Evolutionary conservation across 2,329 filamentous ascomycete species (phyloP), one percentile per base, ranked within the genome.

Genomic region (Fusarium nurragi): DNA sequence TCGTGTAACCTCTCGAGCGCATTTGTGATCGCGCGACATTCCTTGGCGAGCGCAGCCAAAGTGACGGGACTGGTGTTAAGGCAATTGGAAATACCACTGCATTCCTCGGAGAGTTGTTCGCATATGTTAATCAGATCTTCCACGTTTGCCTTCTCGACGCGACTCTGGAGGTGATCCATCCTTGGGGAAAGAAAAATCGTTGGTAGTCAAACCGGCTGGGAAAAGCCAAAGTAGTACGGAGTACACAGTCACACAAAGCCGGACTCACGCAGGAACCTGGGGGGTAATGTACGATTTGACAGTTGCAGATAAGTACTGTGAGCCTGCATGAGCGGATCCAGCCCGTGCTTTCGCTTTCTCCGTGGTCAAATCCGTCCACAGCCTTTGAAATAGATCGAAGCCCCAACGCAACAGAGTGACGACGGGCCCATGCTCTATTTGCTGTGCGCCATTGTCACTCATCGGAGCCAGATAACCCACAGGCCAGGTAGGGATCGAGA

Each of bases 21-120:
- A 60, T 64, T 56, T 53, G 70, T 69, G 22, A 72, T 69, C 10
- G 70, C 70, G 18, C 67, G 57, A 41, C 67, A 69, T 46, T 72
- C 70, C 43, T 72, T 72, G 26, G 67, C 60, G 22, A 72, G 65
- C 8, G 67, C 53, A 25, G 70, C 66, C 30, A 72, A 54, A 30
- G 55, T 65, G 37, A 72, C 70, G 9, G 70, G 70, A n/a, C 67
- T 69, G 16, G 70, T 72, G 39, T 72, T 72, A 28, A 72, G 69
- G 38, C 62, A 71, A 39, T 71, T 72, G 46, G 70, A 68, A 30
- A 72, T 60, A 45, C 54, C 55, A 43, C 48, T 67, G 60, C 67
- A 72, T 37, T 72, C 70, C 13, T 64, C 56, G n/a, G 70, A 62
- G 25, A 72, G 62, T 34, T 70, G 70, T n/a, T 60, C 58, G 56